Evolutionary conservation across 306 rosid species (phyloP).

Genomic region (Neltuma alba): DNA sequence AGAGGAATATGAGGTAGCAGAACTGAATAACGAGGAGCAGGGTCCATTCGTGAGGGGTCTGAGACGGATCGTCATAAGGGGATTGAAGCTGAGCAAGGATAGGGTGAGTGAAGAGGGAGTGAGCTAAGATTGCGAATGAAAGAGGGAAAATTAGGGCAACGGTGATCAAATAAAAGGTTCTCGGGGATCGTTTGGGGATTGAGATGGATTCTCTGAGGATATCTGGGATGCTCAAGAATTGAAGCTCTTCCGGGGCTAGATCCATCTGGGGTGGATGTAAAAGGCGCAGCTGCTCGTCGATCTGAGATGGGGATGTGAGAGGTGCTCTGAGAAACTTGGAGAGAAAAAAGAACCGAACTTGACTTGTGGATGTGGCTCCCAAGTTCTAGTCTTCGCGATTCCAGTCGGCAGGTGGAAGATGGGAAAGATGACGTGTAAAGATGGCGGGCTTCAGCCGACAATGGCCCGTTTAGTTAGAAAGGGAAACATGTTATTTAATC

Average conservation of each 20-base stretch:
- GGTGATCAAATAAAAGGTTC: slow-evolving; percentile 84
- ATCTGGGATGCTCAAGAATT: slow-evolving; percentile 54
- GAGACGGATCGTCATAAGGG: slow-evolving; percentile 60
- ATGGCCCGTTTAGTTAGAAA: neutral
- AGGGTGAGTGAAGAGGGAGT: slow-evolving; percentile 94
- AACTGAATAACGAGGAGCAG: slow-evolving; percentile 75
- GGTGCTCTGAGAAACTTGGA: neutral
- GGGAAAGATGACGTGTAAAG: neutral
- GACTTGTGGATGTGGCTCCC: neutral
- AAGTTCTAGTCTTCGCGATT: neutral
- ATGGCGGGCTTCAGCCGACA: neutral
- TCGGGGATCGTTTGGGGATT: slow-evolving; percentile 81
- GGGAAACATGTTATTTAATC: too few species aligned
- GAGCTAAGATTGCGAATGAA: slow-evolving; percentile 91
- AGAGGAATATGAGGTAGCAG: slow-evolving; percentile 86
- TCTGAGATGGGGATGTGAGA: neutral
- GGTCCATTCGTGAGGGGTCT: slow-evolving; percentile 73
- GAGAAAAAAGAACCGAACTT: slow-evolving; percentile 2
- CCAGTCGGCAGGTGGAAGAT: neutral
- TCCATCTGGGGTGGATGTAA: slow-evolving; percentile 49
- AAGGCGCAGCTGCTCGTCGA: neutral
- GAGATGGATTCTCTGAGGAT: slow-evolving; percentile 76
- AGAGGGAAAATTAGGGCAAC: slow-evolving; percentile 86
- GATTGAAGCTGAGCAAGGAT: slow-evolving; percentile 66
- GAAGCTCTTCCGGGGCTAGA: slow-evolving; percentile 88